Evolutionary conservation across 73 alveolate species (phyloP).

Genomic region (Effrenium voratum): DNA sequence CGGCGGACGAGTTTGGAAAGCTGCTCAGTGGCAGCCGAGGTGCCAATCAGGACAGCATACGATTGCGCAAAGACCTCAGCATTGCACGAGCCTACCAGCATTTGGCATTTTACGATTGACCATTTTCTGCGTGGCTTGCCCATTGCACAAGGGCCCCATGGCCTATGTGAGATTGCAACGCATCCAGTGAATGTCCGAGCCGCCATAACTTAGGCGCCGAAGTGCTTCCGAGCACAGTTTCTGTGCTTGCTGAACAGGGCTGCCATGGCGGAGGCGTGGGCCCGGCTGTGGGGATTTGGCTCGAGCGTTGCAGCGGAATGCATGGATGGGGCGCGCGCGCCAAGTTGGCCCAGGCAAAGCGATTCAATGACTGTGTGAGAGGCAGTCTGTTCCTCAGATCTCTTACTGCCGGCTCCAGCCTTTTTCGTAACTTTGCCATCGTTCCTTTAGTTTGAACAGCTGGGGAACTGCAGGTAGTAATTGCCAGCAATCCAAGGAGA

Average conservation of each 20-base stretch:
- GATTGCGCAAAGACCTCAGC: conserved; percentile 50
- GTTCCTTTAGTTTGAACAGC: no score
- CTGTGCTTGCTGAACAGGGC: conserved; percentile 89
- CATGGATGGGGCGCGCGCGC: no score
- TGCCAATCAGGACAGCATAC: conserved; percentile 73
- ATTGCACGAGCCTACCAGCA: neutral
- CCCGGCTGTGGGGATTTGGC: no score
- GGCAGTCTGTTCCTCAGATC: conserved; percentile 28
- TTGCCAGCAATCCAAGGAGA: no score
- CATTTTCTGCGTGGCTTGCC: neutral
- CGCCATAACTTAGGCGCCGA: conserved; percentile 54
- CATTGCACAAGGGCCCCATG: neutral
- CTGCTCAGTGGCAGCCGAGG: neutral
- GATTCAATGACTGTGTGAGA: conserved; percentile 84
- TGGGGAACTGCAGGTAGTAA: no score
- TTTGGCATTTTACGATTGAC: neutral
- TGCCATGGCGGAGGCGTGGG: conserved; percentile 59
- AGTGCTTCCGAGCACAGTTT: conserved; percentile 88
- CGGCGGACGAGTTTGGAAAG: neutral
- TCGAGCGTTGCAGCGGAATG: no score
- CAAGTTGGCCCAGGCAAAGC: conserved; percentile 85
- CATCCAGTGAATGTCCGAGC: neutral
- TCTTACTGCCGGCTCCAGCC: neutral
- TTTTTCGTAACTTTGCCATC: no score
- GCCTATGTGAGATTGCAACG: neutral